Evolutionary conservation across 495 filamentous ascomycete species (phyloP).

Genomic region (Aspergillus leporis): DNA sequence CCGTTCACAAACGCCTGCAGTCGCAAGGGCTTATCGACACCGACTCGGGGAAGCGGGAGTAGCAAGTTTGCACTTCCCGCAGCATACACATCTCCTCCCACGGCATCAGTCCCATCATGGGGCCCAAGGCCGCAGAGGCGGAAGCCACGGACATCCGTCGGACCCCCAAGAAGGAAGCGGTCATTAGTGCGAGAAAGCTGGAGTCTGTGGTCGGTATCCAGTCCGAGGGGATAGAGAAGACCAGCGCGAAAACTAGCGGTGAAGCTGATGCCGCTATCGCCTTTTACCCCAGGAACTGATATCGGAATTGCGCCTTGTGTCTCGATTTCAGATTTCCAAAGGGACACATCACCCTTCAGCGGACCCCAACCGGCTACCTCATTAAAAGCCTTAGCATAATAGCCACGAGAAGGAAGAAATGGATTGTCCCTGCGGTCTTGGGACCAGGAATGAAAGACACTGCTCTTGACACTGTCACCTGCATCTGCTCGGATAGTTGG

Average conservation of each 20-base stretch:
- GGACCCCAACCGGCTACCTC: constrained; percentile 87
- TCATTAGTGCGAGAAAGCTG: constrained; percentile 82
- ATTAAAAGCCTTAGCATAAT: constrained; percentile 69
- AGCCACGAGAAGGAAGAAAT: constrained; percentile 78
- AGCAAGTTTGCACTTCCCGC: constrained; percentile 83
- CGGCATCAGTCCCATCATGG: constrained; percentile 77
- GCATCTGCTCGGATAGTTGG: constrained; percentile 79
- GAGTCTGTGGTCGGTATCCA: constrained; percentile 50
- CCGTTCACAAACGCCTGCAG: constrained; percentile 90
- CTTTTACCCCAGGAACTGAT: constrained; percentile 62
- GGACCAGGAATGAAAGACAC: constrained; percentile 77
- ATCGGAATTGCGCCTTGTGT: constrained; percentile 72
- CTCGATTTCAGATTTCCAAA: constrained; percentile 85
- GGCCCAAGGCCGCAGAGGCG: constrained; percentile 85
- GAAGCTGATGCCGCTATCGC: constrained; percentile 73
- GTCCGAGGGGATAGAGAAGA: constrained; percentile 60
- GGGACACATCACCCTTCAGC: constrained; percentile 84
- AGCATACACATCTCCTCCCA: constrained; percentile 89
- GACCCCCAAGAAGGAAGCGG: constrained; percentile 91
- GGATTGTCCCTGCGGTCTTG: constrained; percentile 78
- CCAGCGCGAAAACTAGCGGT: constrained; percentile 64
- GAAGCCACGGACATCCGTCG: constrained; percentile 93
- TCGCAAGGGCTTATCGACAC: constrained; percentile 77
- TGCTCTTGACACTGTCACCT: constrained; percentile 88
- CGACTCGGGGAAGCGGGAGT: constrained; percentile 77